Percentiles rank a stretch among this genome's conserved stretches.
These are phyloP conservation scores for Coleophoma crateriformis DNA, from an alignment of 2,329 filamentous ascomycete genomes.

Conservation along the genomic window DNA sequence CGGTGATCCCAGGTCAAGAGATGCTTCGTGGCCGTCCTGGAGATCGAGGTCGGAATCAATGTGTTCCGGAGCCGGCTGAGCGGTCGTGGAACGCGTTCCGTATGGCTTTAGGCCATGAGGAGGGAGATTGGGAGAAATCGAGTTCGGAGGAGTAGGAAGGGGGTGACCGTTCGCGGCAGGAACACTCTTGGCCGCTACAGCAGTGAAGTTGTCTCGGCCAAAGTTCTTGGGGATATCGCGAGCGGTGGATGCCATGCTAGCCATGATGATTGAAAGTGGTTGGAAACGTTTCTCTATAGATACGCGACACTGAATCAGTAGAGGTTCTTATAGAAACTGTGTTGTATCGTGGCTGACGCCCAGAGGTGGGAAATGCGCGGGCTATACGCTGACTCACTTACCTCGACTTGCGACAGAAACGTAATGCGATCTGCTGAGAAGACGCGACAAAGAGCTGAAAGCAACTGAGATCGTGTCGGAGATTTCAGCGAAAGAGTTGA, in stretches of 20 bases:
- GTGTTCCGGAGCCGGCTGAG: slow-evolving; percentile 43
- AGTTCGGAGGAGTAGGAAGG: slow-evolving; percentile 90
- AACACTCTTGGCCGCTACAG: slow-evolving; percentile 62
- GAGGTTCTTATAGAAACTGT: slow-evolving; percentile 4
- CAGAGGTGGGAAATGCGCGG: slow-evolving; percentile 2
- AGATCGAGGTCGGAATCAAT: slow-evolving; percentile 87
- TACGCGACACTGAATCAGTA: slow-evolving; percentile 22
- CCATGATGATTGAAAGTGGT: slow-evolving; percentile 41
- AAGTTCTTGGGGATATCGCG: slow-evolving; percentile 59
- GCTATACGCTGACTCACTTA: slow-evolving; percentile 19
- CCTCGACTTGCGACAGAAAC: slow-evolving; percentile 27
- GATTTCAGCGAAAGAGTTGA: slow-evolving; percentile 8
- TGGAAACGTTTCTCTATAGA: slow-evolving; percentile 25
- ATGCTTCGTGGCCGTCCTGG: slow-evolving; percentile 55
- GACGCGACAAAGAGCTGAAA: slow-evolving; percentile 17
- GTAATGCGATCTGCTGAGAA: slow-evolving; percentile 14
- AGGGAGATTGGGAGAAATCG: slow-evolving; percentile 82
- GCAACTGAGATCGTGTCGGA: slow-evolving; percentile 15
- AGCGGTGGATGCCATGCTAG: slow-evolving; percentile 57
- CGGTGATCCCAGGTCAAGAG: slow-evolving; percentile 21
- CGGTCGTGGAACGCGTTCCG: slow-evolving; percentile 27
- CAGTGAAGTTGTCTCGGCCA: slow-evolving; percentile 66
- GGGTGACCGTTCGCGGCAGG: slow-evolving; percentile 48
- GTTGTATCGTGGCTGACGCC: slow-evolving; percentile 5
- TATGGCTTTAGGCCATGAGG: slow-evolving; percentile 74